Evolutionary conservation across 2,329 filamentous ascomycete genomes (phyloP), one percentile per base, ranked within the genome.

Genomic region (Hymenotorrendiella dingleyae): DNA sequence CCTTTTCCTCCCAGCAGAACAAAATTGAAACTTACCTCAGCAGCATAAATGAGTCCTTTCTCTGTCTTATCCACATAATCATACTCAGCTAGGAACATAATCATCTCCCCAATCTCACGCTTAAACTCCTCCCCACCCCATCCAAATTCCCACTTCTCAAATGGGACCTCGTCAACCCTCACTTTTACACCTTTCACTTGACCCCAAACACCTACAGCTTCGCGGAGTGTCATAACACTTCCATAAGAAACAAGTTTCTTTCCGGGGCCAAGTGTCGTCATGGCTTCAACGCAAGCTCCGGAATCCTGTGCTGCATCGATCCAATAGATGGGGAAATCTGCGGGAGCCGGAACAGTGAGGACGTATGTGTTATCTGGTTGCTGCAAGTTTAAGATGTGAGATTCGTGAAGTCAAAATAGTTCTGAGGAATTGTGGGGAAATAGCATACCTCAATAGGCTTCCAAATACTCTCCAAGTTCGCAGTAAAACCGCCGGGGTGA

Each of bases 21-120:
- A 12, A 6, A 3, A 7, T 24, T 17, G 12, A 16, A 33, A 44
- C 52, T 48, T 19, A 53, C 49, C 43, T 53, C 41, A 17, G 30
- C 41, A 23, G 60, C 58, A 46, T 59, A 55, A 2, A 64, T 46
- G 6, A 63, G 51, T 6, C 55, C 52, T 43, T 65, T 61, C 9
- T 61, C 40, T n/a, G n/a, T n/a, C n/a, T n/a, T n/a, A 38, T 64
- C 63, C 44, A 61, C 54, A 41, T 63, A 67, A 1, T 64, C 63
- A 50, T 58, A 64, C 29, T 50, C 48, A 33, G 47, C 42, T 27
- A 43, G 47, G 30, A 55, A 53, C 6, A 44, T 45, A 37, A 59
- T 60, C 56, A 63, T 65, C 43, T 65, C 62, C 1, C 53, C 59
- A 14, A 66, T 36, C 43, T 67, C 64, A 12, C 34, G 46, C 4